These are phyloP conservation scores for Coemansia sp. DNA, from an alignment of 192 early-diverging fungal species.

Conservation along the genomic window DNA sequence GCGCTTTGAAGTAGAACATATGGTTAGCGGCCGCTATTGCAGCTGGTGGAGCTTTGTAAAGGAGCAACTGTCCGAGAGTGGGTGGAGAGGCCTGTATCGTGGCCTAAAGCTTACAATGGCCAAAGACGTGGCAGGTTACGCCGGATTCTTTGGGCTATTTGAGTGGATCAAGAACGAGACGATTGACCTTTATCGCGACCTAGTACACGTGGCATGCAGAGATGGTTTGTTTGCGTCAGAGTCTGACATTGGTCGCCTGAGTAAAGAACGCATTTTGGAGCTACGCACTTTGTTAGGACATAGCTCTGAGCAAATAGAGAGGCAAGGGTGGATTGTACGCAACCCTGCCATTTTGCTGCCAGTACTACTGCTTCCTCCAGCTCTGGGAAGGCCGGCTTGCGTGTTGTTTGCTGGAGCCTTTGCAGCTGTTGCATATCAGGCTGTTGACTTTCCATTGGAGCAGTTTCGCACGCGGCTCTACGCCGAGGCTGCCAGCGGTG, in stretches of 20 bases:
- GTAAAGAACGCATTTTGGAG: constrained; percentile 28
- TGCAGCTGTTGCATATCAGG: constrained; percentile 71
- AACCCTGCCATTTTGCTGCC: constrained; percentile 24
- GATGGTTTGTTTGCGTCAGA: constrained; percentile 20
- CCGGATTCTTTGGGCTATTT: constrained; percentile 76
- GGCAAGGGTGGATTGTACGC: constrained; percentile 37
- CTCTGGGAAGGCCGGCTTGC: constrained; percentile 59
- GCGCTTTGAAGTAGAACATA: constrained; percentile 73
- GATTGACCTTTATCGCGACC: constrained; percentile 62
- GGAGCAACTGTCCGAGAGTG: constrained; percentile 42
- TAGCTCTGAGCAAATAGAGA: constrained; percentile 31
- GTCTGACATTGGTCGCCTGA: constrained; percentile 31
- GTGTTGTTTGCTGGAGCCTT: constrained; percentile 61
- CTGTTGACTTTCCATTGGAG: constrained; percentile 70
- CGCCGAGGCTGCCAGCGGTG: constrained; percentile 60
- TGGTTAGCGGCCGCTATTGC: constrained; percentile 69
- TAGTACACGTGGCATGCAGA: constrained; percentile 41
- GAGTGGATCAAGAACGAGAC: constrained; percentile 75
- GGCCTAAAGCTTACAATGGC: constrained; percentile 48
- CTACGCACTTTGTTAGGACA: constrained; percentile 35
- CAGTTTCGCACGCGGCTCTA: constrained; percentile 68
- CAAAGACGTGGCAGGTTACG: constrained; percentile 72
- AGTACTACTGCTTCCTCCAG: constrained; percentile 49
- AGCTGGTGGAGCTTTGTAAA: constrained; percentile 69
- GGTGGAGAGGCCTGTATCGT: constrained; percentile 36